phyloP scores from a whole-genome alignment of 2,329 filamentous ascomycete species.

The Phialophora macrospora region DNA sequence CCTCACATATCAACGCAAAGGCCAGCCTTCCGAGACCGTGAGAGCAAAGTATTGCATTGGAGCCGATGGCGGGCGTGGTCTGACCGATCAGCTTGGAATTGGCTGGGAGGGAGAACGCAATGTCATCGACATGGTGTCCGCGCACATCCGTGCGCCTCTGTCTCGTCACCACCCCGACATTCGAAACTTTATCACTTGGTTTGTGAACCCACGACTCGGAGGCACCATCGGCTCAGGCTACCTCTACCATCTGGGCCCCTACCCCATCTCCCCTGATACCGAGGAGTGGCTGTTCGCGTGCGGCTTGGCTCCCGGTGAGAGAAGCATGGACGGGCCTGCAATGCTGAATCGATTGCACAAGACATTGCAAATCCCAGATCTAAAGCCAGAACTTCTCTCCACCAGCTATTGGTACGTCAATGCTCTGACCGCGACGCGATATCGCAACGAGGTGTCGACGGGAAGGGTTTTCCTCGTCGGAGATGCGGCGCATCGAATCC shows the following conservation, averaged over 20 bases:
- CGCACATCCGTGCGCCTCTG: constrained; percentile 43
- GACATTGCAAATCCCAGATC: constrained; percentile 42
- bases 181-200: constrained; percentile 45
- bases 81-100: constrained; percentile 43
- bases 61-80: constrained; percentile 44
- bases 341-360: constrained; percentile 40
- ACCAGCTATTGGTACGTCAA: constrained; percentile 45
- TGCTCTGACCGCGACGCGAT: constrained; percentile 40
- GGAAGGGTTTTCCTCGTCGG: constrained; percentile 44
- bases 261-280: constrained; percentile 38
- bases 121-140: constrained; percentile 45
- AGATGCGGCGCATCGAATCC: constrained; percentile 46
- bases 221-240: constrained; percentile 45
- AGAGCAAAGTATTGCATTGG: constrained; percentile 43
- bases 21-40: constrained; percentile 21
- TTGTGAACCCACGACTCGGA: constrained; percentile 44
- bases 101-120: constrained; percentile 42
- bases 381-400: constrained; percentile 42
- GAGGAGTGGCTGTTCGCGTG: constrained; percentile 47
- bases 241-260: constrained; percentile 46
- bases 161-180: constrained; percentile 41
- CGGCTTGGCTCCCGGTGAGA: constrained; percentile 38
- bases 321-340: constrained; percentile 38
- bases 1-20: constrained; percentile 34
- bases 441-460: constrained; percentile 33